Base-by-base conservation (phyloP, 129 eudicot genomes). In the Helianthus tuberosus region DNA sequence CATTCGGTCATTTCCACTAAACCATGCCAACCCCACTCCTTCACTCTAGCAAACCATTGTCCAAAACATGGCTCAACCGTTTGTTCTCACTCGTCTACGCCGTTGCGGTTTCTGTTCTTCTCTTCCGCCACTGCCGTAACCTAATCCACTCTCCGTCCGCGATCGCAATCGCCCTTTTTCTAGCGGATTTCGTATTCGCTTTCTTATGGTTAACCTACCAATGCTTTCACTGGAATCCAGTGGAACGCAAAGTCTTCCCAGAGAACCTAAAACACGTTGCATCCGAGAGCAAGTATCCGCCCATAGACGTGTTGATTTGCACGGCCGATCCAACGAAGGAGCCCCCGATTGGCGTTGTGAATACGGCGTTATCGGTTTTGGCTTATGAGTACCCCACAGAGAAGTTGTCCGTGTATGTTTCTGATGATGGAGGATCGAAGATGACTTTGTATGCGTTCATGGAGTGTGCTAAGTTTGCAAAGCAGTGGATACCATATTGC, bases 271-370 rank as follows among this genome's bases (percentile, higher is more conserved):
- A 14, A 13, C 65, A 61, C 7, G 71, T 54, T 7, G 64, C 27
- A 15, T 8, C 12, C 13, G 75, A 71, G 55, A 53, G 50, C 0
- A 81, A 84, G 1, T 82, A 68, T 41, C 92, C 96, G 39, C 73
- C 80, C 8, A 38, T 90, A 55, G 96, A 90, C 59, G 76, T 85
- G 29, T 77, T 90, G 55, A 84, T 90, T 66, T 87, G 93, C 79
- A 90, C 96, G 13, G 96, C 93, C 0, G 96, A 90, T 78, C 91
- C 96, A 2, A 50, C 64, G 9, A 83, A 81, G 66, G 96, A 90
- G 75, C 96, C 91, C 1, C 93, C 96, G 3, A 52, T 83, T 72
- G 72, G 75, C 4, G 86, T 80, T 17, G 89, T 83, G 8, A 80
- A 84, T 84, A 88, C 96, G 13, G 93, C 75, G 11, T 70, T 87